Conservation (phyloP, 78 protist genomes). For the Dictyostelium purpureum region DNA sequence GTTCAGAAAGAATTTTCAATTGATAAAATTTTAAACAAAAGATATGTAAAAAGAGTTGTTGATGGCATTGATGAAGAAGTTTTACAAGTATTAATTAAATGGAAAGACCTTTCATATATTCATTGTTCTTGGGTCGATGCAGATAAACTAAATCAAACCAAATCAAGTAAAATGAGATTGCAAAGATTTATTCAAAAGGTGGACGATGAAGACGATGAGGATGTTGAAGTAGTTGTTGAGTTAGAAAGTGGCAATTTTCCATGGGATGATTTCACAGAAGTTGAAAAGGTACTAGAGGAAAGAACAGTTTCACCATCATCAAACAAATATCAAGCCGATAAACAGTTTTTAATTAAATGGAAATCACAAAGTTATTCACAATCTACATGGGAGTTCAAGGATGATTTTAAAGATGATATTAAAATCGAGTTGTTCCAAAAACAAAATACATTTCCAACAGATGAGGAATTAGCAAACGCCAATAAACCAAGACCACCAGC, state of each 20-base stretch:
- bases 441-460: constrained; percentile 32
- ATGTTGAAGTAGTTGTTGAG: background rate
- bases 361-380: constrained; percentile 57
- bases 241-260: too few species aligned
- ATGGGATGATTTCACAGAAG: constrained; percentile 44
- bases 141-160: background rate
- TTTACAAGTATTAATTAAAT: constrained; percentile 47
- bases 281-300: constrained; percentile 51
- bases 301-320: background rate
- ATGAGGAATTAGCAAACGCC: background rate
- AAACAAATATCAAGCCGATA: background rate
- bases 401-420: constrained; percentile 43
- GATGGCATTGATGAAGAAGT: background rate
- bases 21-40: constrained; percentile 41
- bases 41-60: background rate
- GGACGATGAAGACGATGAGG: background rate
- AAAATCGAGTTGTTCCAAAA: constrained; percentile 12
- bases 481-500: constrained; percentile 44
- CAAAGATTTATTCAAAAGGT: constrained; percentile 1
- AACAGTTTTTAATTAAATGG: constrained; percentile 86
- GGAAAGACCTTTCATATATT: constrained; percentile 72
- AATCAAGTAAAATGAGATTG: constrained; percentile 31
- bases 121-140: constrained; percentile 73
- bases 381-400: constrained; percentile 88
- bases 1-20: constrained; percentile 29